A percentile compares a stretch with the other conserved stretches of the same genome.
Conservation (phyloP, 805 yeast species). For the Debaryomyces prosopidis region DNA sequence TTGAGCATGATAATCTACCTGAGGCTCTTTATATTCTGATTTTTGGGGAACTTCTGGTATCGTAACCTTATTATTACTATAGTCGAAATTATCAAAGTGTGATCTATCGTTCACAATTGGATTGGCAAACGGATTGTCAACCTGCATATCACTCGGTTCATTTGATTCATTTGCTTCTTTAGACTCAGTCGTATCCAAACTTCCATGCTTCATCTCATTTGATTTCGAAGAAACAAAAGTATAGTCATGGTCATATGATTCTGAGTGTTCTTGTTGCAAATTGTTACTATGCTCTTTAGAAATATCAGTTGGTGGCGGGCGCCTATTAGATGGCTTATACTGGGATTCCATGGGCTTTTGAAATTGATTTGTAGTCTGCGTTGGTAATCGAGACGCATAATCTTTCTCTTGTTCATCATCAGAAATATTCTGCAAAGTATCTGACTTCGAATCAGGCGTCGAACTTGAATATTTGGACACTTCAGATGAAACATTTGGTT, state of each 20-base stretch:
- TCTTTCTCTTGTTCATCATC: constrained; percentile 24
- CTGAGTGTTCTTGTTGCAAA: background rate
- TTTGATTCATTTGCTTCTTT: constrained; percentile 8
- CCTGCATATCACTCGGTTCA: constrained; percentile 4
- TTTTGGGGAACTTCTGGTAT: constrained; percentile 9
- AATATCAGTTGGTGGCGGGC: constrained; percentile 18
- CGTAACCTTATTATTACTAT: constrained; percentile 18
- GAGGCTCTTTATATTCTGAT: background rate
- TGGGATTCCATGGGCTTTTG: constrained; percentile 31
- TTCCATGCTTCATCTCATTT: constrained; percentile 13
- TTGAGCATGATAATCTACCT: constrained; percentile 2
- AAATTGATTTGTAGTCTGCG: constrained; percentile 23
- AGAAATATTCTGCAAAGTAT: constrained; percentile 8
- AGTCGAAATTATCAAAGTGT: constrained; percentile 25
- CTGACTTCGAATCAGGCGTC: constrained; percentile 9
- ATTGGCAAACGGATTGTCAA: constrained; percentile 1
- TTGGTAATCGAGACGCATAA: constrained; percentile 26
- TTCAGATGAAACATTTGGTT: background rate
- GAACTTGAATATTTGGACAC: constrained; percentile 1
- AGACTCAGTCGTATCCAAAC: background rate
- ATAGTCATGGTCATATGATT: constrained; percentile 14
- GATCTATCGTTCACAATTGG: background rate
- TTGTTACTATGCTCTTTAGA: background rate
- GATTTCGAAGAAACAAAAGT: constrained; percentile 22
- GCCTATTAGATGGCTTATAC: constrained; percentile 16